Evolutionary conservation across 192 early-diverging fungal species (phyloP), one percentile per base, ranked within the genome.

Genomic region (Helicostylum pulchrum): DNA sequence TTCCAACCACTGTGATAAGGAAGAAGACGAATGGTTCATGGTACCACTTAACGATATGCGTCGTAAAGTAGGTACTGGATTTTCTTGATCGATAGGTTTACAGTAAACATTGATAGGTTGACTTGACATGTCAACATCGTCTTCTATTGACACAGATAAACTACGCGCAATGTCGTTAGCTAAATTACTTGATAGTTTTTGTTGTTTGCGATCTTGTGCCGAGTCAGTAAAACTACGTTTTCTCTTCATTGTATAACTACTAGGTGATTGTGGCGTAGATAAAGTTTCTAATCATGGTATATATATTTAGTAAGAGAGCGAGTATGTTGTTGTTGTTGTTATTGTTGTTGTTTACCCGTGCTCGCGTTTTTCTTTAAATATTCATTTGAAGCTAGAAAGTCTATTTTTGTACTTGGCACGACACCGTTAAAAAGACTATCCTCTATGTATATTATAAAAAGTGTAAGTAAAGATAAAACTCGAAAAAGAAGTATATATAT

Each of bases 81-180:
- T 51, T 15, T 39, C 46, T 19, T 12, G 31, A 14, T 50, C 20
- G 19, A 4, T 51, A n/a, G 50, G 50, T 26, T 34, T 65, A 56
- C 50, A 17, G 44, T 56, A 53, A n/a, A 17, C 20, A 19, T 9
- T 39, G n/a, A 36, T 44, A 34, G 45, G 54, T n/a, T 26, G 32
- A 12, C 42, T 26, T 30, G 32, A 11, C 20, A 54, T 52, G 34
- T 57, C 45, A 8, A 36, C 56, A 1, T 45, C 39, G 31, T 53
- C n/a, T 32, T 31, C 57, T 21, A 21, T 34, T 1, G 17, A 61
- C 4, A 75, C 53, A 5, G 74, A 67, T 14, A 75, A 23, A 50
- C 68, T 70, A 19, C 74, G 68, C 21, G 67, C 74, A 44, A 75
- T 66, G 48, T 75, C 62, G 10, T 75, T 70, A 12, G 73, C 73